Percentiles rank a stretch among this genome's conserved stretches.
Evolutionary conservation across 208 protist genomes (phyloP).

Genomic region (Crithidia thermophila): DNA sequence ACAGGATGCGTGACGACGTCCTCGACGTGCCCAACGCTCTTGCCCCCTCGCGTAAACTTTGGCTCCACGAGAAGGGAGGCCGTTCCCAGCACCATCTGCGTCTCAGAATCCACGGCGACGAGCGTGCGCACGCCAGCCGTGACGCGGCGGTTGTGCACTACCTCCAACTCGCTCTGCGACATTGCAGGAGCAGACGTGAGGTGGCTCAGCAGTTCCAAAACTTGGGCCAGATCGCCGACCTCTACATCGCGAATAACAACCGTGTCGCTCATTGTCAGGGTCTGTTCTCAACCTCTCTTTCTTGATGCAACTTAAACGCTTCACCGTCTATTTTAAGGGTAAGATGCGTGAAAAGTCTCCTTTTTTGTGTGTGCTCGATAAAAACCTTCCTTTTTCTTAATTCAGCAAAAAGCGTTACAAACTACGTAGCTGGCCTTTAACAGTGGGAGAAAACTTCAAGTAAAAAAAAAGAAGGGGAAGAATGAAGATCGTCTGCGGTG

Average conservation of each 20-base stretch:
- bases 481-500: too few relatives aligned
- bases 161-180: constrained; percentile 27
- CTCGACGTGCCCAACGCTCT: constrained; percentile 82
- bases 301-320: background rate
- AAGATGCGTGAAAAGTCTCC: background rate
- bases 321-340: too few relatives aligned
- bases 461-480: too few relatives aligned
- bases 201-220: constrained; percentile 33
- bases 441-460: too few relatives aligned
- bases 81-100: constrained; percentile 50
- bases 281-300: background rate
- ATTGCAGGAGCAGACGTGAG: constrained; percentile 26
- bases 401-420: too few relatives aligned
- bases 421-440: too few relatives aligned
- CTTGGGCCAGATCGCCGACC: constrained; percentile 18
- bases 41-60: constrained; percentile 75
- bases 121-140: constrained; percentile 45
- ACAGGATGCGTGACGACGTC: constrained; percentile 80
- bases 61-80: constrained; percentile 83
- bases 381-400: too few relatives aligned
- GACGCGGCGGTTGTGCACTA: constrained; percentile 27
- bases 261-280: constrained; percentile 10
- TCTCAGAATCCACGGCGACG: constrained; percentile 48
- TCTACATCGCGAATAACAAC: constrained; percentile 35
- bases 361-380: too few relatives aligned